Percentiles rank a stretch among this genome's conserved stretches.
Evolutionary conservation across 2,329 filamentous ascomycete genomes (phyloP).

Genomic region (Trichoderma lentiforme): DNA sequence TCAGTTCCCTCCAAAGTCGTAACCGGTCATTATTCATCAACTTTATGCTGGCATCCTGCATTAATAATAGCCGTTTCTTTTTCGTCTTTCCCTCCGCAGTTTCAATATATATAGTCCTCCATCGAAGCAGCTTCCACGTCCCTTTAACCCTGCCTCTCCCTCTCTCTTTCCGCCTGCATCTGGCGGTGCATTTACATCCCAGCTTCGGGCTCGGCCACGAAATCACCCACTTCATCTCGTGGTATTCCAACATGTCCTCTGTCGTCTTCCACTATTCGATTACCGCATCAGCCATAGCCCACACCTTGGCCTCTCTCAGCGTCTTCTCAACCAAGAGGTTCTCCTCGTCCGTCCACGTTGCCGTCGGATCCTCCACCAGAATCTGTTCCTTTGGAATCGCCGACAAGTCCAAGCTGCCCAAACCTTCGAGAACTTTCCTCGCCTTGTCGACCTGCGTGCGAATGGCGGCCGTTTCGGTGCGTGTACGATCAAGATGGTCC

Average conservation of each 20-base stretch:
- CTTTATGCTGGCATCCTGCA: background rate
- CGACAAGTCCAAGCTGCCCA: constrained; percentile 51
- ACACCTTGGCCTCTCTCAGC: constrained; percentile 36
- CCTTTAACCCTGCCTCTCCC: background rate
- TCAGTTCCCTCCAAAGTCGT: background rate
- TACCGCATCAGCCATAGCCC: constrained; percentile 42
- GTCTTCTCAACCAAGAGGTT: constrained; percentile 21
- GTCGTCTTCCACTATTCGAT: constrained; percentile 32
- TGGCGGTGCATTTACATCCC: background rate
- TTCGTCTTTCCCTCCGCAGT: background rate
- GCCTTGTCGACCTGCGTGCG: constrained; percentile 68
- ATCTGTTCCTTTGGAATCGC: constrained; percentile 10
- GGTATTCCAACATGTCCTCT: background rate
- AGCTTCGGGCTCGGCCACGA: background rate
- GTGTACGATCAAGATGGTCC: constrained; percentile 69
- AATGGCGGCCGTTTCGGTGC: constrained; percentile 69
- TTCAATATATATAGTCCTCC: background rate
- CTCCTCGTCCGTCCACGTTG: constrained; percentile 9
- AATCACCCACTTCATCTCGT: background rate
- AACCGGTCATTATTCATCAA: background rate
- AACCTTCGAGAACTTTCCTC: constrained; percentile 65
- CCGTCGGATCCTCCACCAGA: background rate
- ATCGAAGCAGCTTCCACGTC: background rate
- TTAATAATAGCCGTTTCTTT: background rate
- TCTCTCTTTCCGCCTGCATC: background rate